Evolutionary conservation across 345 rosid genomes (phyloP), one percentile per base, ranked within the genome.

Genomic region (Diplotaxis tenuifolia): DNA sequence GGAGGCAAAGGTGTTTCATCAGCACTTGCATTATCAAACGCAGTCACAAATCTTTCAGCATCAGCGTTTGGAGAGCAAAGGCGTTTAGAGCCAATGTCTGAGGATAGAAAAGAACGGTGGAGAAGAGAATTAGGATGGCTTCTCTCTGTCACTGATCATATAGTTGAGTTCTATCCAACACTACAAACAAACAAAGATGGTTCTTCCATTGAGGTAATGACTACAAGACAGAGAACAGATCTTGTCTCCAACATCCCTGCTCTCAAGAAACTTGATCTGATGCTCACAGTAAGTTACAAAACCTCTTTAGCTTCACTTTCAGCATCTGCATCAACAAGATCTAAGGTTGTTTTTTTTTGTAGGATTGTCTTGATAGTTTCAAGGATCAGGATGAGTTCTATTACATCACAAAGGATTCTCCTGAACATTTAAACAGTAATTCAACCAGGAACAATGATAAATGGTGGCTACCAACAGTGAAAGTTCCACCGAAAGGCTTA

Each of bases 281-380:
- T 89, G 95, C 96, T 96, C 34, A 55, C 82, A 1, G 99, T 96
- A 84, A 92, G 96, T n/a, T n/a, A n/a, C n/a, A n/a, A n/a, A n/a
- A n/a, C n/a, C n/a, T n/a, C n/a, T n/a, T n/a, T n/a, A n/a, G 7
- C 23, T 25, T 73, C 54, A 11, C 27, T 66, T n/a, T n/a, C n/a
- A n/a, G 56, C 10, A 3, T 78, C 61, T 18, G 32, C 42, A 59
- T 49, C 50, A 45, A 18, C 32, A 29, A 23, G 21, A 55, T 31
- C 20, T 20, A 21, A 60, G 27, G 18, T 36, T 72, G 62, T 34
- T 25, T 4, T 25, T 4, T 11, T 18, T 7, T 64, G n/a, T 75
- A 92, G 98, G 98, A 90, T 23, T 87, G 88, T 83, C 72, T 90
- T 50, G 95, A 92, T 61, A 86, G 81, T 47, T 92, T 90, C 81